Conservation (phyloP, 2,329 filamentous ascomycete genomes). For the Fusarium sp. region DNA sequence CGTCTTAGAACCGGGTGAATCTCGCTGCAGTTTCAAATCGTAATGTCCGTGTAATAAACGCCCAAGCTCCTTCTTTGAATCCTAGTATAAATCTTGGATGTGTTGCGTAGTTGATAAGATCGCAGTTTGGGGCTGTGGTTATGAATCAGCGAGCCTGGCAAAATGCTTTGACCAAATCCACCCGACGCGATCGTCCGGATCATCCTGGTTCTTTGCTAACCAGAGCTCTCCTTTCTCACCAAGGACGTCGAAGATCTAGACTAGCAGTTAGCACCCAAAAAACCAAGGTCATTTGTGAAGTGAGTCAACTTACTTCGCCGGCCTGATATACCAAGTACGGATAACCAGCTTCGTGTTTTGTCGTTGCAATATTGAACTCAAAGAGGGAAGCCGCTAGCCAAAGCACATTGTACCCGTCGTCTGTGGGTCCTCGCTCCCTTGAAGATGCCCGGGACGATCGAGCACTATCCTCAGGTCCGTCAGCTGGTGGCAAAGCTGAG, state of each 20-base stretch:
- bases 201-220: constrained; percentile 97
- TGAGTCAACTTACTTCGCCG: constrained; percentile 74
- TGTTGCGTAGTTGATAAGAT: constrained; percentile 34
- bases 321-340: constrained; percentile 96
- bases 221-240: constrained; percentile 97
- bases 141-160: constrained; percentile 70
- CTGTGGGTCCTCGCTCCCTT: constrained; percentile 63
- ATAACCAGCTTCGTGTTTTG: constrained; percentile 92
- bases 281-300: too few species aligned
- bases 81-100: constrained; percentile 42
- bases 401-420: constrained; percentile 75
- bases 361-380: constrained; percentile 95
- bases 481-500: constrained; percentile 84
- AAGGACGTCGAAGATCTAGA: constrained; percentile 86
- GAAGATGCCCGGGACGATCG: constrained; percentile 69
- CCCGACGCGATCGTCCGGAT: constrained; percentile 79
- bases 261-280: not conserved
- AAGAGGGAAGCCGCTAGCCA: constrained; percentile 95
- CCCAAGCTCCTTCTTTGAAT: constrained; percentile 35
- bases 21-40: constrained; percentile 31
- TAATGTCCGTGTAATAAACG: constrained; percentile 40
- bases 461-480: constrained; percentile 66
- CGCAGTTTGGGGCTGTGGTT: constrained; percentile 26
- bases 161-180: constrained; percentile 99
- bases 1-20: constrained; percentile 17